Percentiles rank a stretch among this genome's conserved stretches.
Evolutionary conservation across 495 filamentous ascomycete genomes (phyloP).

Genomic region (Daldinia bambusicola): DNA sequence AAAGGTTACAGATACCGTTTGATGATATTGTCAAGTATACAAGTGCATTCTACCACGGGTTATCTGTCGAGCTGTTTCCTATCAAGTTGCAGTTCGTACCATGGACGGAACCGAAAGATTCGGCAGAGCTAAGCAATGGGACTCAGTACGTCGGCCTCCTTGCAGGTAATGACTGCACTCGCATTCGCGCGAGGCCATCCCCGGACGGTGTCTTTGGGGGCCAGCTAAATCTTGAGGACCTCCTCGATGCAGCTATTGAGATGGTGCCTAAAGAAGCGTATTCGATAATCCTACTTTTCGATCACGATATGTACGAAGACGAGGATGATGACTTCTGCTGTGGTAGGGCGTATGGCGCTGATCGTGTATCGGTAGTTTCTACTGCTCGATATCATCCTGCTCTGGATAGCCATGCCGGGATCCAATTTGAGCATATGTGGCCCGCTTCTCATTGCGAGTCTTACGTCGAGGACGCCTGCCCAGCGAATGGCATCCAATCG

Average conservation of each 20-base stretch:
- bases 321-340: conserved; percentile 75
- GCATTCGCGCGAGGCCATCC: conserved; percentile 64
- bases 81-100: conserved; percentile 53
- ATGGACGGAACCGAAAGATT: conserved; percentile 55
- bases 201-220: conserved; percentile 59
- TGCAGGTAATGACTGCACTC: conserved; percentile 50
- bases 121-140: conserved; percentile 18
- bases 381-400: conserved; percentile 67
- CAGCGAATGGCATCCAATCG: conserved; percentile 12
- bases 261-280: conserved; percentile 70
- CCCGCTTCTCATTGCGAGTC: conserved; percentile 68
- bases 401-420: conserved; percentile 55
- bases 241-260: conserved; percentile 67
- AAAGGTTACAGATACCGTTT: conserved; percentile 27
- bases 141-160: conserved; percentile 56
- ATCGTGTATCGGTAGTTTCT: conserved; percentile 68
- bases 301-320: conserved; percentile 74
- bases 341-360: conserved; percentile 73
- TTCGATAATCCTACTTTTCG: conserved; percentile 64
- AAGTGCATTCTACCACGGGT: conserved; percentile 68
- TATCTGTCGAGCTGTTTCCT: conserved; percentile 61
- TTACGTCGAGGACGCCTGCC: conserved; percentile 56
- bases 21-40: conserved; percentile 64
- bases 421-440: conserved; percentile 69
- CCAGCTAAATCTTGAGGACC: conserved; percentile 71